Base-by-base conservation (phyloP, 1,284 basidiomycete species). In the Earliella scabrosa region DNA sequence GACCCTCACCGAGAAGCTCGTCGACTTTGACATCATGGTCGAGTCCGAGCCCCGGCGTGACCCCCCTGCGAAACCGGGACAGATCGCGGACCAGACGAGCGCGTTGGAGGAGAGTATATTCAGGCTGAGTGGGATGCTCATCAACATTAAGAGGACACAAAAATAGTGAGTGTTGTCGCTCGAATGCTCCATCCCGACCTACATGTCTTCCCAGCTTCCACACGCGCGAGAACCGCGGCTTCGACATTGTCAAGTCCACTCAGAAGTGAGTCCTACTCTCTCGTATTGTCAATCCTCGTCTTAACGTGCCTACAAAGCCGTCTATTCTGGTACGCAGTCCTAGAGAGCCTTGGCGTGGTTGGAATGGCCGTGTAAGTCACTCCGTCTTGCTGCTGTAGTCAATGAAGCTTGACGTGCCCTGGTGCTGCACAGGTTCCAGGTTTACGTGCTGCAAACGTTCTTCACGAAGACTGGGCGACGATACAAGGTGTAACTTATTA, bases 21-120 rank as follows among this genome's bases (percentile, higher is more conserved):
- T 98, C 64, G 96, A 98, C 75, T 97, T 98, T 72, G 95, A 97
- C 73, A 96, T 97, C 73, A 95, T 97, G 93, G 93, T 97, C 58
- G 95, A 97, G 78, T 94, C 90, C 60, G 95, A 98, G 71, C 95
- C 95, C 1, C 78, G 95, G 48, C 80, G 92, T 50, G 88, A 93
- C 67, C 81, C 90, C 3, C 87, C 90, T 9, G 88, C 88, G 24
- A 91, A 93, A 65, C 84, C 91, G 0, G 87, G 87, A 3, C 92
- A 96, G 75, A 85, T 98, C 45, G 79, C 88, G 18, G 95, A 97
- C 59, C 95, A 97, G 66, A 97, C 95, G 21, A 92, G 85, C 53
- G 86, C 91, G 13, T 76, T 98, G 54, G 95, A 98, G 73, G 95
- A 98, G 78, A 95, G 92, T 71, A 89, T 96, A 54, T 97, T 93